These are phyloP conservation scores for Aureobasidium sp. DNA, from an alignment of 2,329 filamentous ascomycete species.

Conservation along the genomic window DNA sequence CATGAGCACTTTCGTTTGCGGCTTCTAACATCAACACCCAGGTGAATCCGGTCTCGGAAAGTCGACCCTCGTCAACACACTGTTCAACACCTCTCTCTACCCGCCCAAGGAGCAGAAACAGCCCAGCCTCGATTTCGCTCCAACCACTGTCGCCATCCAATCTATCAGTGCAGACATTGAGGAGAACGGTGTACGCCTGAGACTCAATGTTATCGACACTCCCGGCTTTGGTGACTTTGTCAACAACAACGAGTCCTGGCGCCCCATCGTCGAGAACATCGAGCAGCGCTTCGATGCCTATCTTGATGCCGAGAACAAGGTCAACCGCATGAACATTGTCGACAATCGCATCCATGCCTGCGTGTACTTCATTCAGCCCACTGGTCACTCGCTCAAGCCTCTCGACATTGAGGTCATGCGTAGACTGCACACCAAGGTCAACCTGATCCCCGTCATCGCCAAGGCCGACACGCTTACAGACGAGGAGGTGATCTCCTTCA, in stretches of 20 bases:
- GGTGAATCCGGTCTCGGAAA: conserved; percentile 99
- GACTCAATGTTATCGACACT: conserved; percentile 93
- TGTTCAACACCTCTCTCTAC: conserved; percentile 99
- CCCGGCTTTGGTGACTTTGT: conserved; percentile 98
- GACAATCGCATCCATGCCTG: conserved; percentile 99
- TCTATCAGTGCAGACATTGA: conserved; percentile 64
- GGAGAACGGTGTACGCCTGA: conserved; percentile 94
- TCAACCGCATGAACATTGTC: conserved; percentile 99
- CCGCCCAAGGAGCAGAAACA: conserved; percentile 98
- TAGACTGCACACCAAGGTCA: conserved; percentile 99
- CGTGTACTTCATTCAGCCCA: conserved; percentile 99
- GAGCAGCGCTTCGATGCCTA: conserved; percentile 98
- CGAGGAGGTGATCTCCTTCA: conserved; percentile 90
- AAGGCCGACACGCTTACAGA: conserved; percentile 98
- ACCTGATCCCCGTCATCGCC: conserved; percentile 97
- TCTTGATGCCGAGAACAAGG: conserved; percentile 98
- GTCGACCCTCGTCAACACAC: conserved; percentile 96
- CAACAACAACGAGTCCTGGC: conserved; percentile 99
- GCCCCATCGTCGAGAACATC: conserved; percentile 98
- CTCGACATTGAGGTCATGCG: conserved; percentile 99
- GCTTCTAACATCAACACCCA: conserved; percentile 32
- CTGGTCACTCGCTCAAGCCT: conserved; percentile 95
- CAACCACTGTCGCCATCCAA: conserved; percentile 62
- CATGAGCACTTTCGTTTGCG: neutral
- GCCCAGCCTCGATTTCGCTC: conserved; percentile 94